A percentile compares a stretch with the other conserved stretches of the same genome.
phyloP scores from a whole-genome alignment of 345 rosid species.

The Linum lewisii region DNA sequence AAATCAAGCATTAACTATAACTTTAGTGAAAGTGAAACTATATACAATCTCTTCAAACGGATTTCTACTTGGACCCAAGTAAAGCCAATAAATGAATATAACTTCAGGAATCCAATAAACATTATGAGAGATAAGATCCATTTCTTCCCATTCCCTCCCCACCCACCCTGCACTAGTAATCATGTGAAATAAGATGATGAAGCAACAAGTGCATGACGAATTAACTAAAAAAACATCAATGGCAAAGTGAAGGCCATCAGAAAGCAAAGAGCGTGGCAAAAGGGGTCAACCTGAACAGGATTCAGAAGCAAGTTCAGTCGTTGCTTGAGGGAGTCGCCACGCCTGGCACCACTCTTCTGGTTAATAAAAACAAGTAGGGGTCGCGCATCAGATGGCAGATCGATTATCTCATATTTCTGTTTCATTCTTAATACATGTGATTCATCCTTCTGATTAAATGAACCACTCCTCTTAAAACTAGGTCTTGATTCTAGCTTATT shows the following conservation, averaged over 20 bases:
- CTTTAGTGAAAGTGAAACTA: too few relatives aligned
- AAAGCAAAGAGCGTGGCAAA: not conserved
- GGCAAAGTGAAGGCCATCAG: not conserved
- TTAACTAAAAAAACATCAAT: not conserved
- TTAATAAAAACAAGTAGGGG: conserved; percentile 82
- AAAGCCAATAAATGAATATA: too few relatives aligned
- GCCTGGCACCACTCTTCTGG: conserved; percentile 86
- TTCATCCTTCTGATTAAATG: conserved; percentile 71
- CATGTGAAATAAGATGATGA: not conserved
- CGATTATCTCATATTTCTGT: conserved; percentile 68
- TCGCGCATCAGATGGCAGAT: conserved; percentile 70
- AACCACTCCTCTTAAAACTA: conserved; percentile 51
- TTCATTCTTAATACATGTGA: conserved; percentile 48
- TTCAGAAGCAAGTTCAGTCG: conserved; percentile 75
- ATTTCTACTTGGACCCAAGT: too few relatives aligned
- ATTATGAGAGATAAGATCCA: too few relatives aligned
- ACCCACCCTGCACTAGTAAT: not conserved
- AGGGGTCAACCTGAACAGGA: conserved; percentile 63
- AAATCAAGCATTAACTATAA: not conserved
- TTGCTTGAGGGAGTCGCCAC: conserved; percentile 59
- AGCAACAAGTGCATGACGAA: not conserved
- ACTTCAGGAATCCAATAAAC: not conserved
- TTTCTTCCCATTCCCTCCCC: not conserved
- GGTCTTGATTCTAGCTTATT: conserved; percentile 35
- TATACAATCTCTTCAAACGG: too few relatives aligned